A percentile compares a stretch with the other conserved stretches of the same genome.
phyloP scores from a whole-genome alignment of 2,329 filamentous ascomycete species.

The Nannizzia gypsea region DNA sequence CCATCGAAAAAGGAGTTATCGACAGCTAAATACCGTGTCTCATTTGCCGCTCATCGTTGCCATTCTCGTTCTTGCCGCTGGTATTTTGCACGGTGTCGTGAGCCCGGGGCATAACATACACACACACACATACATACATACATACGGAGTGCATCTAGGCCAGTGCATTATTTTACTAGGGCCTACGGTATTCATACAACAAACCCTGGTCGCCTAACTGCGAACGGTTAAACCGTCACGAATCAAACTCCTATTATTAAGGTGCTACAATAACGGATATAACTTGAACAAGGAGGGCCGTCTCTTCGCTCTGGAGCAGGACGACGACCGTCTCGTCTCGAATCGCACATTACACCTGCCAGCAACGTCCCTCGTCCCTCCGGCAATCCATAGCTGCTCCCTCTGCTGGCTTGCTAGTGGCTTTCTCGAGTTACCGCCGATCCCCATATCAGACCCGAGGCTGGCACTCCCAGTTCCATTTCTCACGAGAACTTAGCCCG shows the following conservation, averaged over 20 bases:
- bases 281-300: no score
- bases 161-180: not conserved
- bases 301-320: not conserved
- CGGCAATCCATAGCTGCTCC: not conserved
- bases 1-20: not conserved
- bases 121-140: not conserved
- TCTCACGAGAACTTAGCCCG: conserved; percentile 1
- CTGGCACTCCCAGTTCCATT: conserved; percentile 1
- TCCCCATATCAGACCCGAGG: conserved; percentile 1
- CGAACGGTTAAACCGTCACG: not conserved
- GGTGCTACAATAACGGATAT: not conserved
- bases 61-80: no score
- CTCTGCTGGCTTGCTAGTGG: not conserved
- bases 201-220: not conserved
- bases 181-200: not conserved
- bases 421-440: not conserved
- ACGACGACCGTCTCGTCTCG: not conserved
- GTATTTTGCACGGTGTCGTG: no score
- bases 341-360: not conserved
- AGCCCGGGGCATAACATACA: no score
- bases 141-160: not conserved
- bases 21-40: not conserved
- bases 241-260: not conserved
- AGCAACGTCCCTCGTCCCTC: not conserved
- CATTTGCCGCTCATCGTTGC: not conserved